Percentiles rank a stretch among this genome's conserved stretches.
phyloP scores from a whole-genome alignment of 2,329 filamentous ascomycete genomes.

The Clonostachys chloroleuca region DNA sequence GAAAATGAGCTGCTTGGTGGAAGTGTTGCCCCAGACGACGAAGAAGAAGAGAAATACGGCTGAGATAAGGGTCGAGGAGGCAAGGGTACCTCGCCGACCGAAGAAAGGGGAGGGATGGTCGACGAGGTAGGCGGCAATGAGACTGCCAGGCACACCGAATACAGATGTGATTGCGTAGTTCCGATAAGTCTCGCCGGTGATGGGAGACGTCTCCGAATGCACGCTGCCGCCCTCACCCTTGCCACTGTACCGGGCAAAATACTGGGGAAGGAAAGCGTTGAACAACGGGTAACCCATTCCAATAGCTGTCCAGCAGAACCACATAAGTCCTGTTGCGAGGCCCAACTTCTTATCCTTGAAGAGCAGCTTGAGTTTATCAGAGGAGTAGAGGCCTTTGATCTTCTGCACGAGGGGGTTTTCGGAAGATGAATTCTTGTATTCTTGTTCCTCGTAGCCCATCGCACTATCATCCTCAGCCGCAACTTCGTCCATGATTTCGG shows the following conservation, averaged over 20 bases:
- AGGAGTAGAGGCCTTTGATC: slow-evolving; percentile 58
- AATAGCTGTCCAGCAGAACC: slow-evolving; percentile 79
- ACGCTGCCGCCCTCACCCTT: slow-evolving; percentile 16
- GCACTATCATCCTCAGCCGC: slow-evolving; percentile 30
- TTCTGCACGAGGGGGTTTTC: slow-evolving; percentile 49
- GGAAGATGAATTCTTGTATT: neutral
- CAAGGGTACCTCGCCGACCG: slow-evolving; percentile 70
- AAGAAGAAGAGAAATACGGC: slow-evolving; percentile 68
- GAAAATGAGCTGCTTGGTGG: slow-evolving; percentile 57
- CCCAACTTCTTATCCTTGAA: slow-evolving; percentile 50
- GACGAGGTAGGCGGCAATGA: slow-evolving; percentile 71
- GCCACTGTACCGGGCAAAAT: slow-evolving; percentile 57
- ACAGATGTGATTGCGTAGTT: slow-evolving; percentile 80
- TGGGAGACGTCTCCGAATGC: slow-evolving; percentile 23
- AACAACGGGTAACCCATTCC: slow-evolving; percentile 86
- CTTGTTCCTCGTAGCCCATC: neutral
- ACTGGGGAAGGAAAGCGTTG: slow-evolving; percentile 87
- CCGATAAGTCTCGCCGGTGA: slow-evolving; percentile 58
- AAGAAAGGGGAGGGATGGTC: slow-evolving; percentile 57
- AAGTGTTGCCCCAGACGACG: slow-evolving; percentile 51
- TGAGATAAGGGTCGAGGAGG: slow-evolving; percentile 61
- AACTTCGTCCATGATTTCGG: slow-evolving; percentile 59
- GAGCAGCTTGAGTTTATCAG: slow-evolving; percentile 62
- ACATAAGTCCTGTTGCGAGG: slow-evolving; percentile 52
- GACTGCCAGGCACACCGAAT: slow-evolving; percentile 70